Evolutionary conservation across 441 rosid species (phyloP), one percentile per base, ranked within the genome.

Genomic region (Daphne laureola): DNA sequence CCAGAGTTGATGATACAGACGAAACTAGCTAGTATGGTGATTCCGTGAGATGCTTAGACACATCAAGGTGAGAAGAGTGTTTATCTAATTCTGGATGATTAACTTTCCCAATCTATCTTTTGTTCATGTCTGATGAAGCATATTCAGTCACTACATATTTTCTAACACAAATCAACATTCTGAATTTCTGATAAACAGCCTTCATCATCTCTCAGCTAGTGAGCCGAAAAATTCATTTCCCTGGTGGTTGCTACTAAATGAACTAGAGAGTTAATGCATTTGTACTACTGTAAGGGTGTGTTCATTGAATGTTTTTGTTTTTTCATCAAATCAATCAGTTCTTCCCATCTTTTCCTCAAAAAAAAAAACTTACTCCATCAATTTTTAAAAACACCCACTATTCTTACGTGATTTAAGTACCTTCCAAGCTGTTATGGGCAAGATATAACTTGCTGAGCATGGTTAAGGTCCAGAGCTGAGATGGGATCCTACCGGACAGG

Each of bases 1-100:
- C 25, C 2, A 21, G 25, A 21, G 25, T 0, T 21, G 2, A 21
- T n/a, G n/a, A 21, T 21, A 31, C 7, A 38, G 14, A 12, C 36
- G 1, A 12, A 9, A 35, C 58, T 52, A 12, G 42, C 58, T 52
- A 12, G 42, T 14, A 25, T 52, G 46, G 46, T 23, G 38, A 35
- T 49, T 48, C 4, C 5, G 0, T 47, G 8, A 13, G 3, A 58
- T n/a, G 46, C 23, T 38, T 16, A 58, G 40, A 17, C 14, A 14
- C 47, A 36, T 17, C 43, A 58, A 1, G 14, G 21, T 3, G 15
- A 38, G 14, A 4, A 58, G 41, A 49, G 17, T 2, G 12, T 54
- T 53, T 1, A 58, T 48, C 5, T 21, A 21, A 21, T 2, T 43
- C 41, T 46, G 47, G 35, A 61, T 13, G 2, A 47, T 38, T 12